Evolutionary conservation across 163 green algal genomes (phyloP).

Genomic region (Coccomyxa subellipsoidea): DNA sequence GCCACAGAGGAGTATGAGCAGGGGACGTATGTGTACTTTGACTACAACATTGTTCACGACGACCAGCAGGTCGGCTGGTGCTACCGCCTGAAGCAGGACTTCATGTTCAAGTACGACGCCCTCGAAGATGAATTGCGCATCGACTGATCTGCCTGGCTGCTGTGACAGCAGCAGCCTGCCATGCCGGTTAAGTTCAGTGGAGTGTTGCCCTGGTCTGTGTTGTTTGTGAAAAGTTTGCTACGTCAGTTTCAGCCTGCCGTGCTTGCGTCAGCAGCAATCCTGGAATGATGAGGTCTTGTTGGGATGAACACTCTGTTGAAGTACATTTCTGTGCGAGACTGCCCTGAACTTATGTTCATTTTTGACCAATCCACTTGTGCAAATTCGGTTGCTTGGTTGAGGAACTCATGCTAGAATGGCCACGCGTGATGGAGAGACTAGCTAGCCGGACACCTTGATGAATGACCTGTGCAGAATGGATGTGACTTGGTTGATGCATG

Average conservation of each 20-base stretch:
- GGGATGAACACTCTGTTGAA: too few species aligned
- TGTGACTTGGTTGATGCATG: too few species aligned
- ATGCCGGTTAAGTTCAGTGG: not conserved
- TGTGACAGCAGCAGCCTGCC: not conserved
- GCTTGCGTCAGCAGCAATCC: not conserved
- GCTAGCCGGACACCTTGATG: too few species aligned
- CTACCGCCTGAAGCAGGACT: conserved; percentile 92
- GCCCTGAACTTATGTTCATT: too few species aligned
- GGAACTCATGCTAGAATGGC: too few species aligned
- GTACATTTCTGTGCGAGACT: too few species aligned
- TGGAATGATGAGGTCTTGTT: too few species aligned
- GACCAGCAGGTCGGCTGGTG: conserved; percentile 76
- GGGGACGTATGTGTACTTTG: conserved; percentile 82
- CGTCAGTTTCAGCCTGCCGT: not conserved
- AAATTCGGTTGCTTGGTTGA: too few species aligned
- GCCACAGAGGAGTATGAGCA: conserved; percentile 90
- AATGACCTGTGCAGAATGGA: too few species aligned
- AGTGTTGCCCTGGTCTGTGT: not conserved
- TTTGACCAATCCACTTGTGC: too few species aligned
- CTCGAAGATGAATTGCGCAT: conserved; percentile 68
- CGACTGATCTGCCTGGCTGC: not conserved
- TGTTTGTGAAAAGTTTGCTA: not conserved
- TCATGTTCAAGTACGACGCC: conserved; percentile 86
- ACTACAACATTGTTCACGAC: conserved; percentile 75
- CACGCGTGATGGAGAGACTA: too few species aligned